Percentiles rank a stretch among this genome's conserved stretches.
phyloP scores from a whole-genome alignment of 352 stramenopile genomes.

The Phytophthora cactorum region DNA sequence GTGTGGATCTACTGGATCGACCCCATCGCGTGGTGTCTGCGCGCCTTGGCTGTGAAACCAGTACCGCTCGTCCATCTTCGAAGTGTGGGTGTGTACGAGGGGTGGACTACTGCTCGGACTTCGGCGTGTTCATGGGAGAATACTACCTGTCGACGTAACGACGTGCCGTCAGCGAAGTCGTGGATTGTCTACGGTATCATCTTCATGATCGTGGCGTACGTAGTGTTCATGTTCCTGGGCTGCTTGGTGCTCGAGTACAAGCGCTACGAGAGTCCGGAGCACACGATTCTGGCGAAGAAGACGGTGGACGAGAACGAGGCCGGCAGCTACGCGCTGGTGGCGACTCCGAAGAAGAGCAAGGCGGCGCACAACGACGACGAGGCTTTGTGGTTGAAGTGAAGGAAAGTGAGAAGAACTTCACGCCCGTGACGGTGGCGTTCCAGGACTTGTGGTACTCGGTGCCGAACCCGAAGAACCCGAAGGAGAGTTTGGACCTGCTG shows the following conservation, averaged over 20 bases:
- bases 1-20: slow-evolving; percentile 69
- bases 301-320: no score
- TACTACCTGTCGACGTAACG: slow-evolving; percentile 49
- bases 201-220: slow-evolving; percentile 47
- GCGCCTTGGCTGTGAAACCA: slow-evolving; percentile 42
- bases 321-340: no score
- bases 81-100: slow-evolving; percentile 47
- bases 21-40: slow-evolving; percentile 52
- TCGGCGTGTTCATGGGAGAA: slow-evolving; percentile 40
- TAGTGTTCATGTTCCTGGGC: slow-evolving; percentile 51
- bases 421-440: no score
- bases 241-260: slow-evolving; percentile 45
- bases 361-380: no score
- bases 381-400: no score
- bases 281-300: no score
- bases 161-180: slow-evolving; percentile 26
- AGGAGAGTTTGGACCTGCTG: no score
- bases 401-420: no score
- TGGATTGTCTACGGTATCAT: slow-evolving; percentile 47
- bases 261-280: no score
- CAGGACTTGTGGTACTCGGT: no score
- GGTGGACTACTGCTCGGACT: slow-evolving; percentile 48
- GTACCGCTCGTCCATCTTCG: slow-evolving; percentile 32
- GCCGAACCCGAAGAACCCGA: no score
- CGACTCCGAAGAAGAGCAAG: no score